These are phyloP conservation scores for Colletotrichum chlorophyti DNA, from an alignment of 2,329 filamentous ascomycete species.

Conservation along the genomic window DNA sequence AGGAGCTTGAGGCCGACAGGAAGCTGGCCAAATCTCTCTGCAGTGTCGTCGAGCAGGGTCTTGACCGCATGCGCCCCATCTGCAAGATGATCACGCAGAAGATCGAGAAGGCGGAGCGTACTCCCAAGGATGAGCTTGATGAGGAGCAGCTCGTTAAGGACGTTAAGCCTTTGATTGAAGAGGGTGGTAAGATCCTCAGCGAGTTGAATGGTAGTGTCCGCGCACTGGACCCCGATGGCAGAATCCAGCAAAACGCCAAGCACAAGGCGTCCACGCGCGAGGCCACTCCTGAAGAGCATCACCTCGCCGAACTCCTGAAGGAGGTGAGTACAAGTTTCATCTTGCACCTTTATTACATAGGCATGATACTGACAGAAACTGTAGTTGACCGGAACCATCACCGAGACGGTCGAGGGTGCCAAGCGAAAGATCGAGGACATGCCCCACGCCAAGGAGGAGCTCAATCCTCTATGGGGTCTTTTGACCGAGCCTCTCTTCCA, in stretches of 20 bases:
- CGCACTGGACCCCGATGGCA: slow-evolving; percentile 86
- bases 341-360: background rate
- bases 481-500: slow-evolving; percentile 88
- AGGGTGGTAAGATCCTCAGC: slow-evolving; percentile 80
- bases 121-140: slow-evolving; percentile 85
- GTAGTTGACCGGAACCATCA: slow-evolving; percentile 77
- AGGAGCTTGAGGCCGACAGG: slow-evolving; percentile 70
- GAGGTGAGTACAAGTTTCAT: slow-evolving; percentile 57
- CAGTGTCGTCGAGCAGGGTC: slow-evolving; percentile 74
- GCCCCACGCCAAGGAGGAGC: slow-evolving; percentile 93
- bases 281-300: slow-evolving; percentile 83
- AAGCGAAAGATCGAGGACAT: slow-evolving; percentile 90
- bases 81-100: slow-evolving; percentile 87
- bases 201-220: slow-evolving; percentile 89
- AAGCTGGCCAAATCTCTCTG: slow-evolving; percentile 82
- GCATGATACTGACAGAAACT: slow-evolving; percentile 6
- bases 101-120: slow-evolving; percentile 81
- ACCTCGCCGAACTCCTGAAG: slow-evolving; percentile 84
- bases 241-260: slow-evolving; percentile 85
- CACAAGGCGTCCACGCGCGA: slow-evolving; percentile 77
- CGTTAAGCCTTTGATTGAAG: slow-evolving; percentile 87
- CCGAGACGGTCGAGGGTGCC: slow-evolving; percentile 83
- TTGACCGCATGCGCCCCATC: slow-evolving; percentile 85
- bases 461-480: slow-evolving; percentile 88
- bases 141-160: slow-evolving; percentile 88